Conservation (phyloP, 495 filamentous ascomycete genomes). For the Aspergillus affinis region DNA sequence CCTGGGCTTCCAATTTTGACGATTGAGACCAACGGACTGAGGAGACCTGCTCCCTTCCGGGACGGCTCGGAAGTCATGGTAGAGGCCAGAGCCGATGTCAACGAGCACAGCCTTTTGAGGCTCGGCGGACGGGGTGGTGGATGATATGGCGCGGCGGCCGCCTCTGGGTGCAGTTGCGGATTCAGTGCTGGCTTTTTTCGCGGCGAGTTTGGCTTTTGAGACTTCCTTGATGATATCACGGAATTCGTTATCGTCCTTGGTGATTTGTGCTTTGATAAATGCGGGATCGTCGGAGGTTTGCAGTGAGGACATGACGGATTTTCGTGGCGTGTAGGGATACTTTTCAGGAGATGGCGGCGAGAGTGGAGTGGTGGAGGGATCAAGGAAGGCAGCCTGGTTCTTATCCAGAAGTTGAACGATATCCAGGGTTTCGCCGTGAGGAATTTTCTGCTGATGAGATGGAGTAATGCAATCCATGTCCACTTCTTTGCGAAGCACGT, state of each 20-base stretch:
- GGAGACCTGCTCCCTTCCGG: constrained; percentile 29
- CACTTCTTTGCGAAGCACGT: constrained; percentile 92
- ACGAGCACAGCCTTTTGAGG: constrained; percentile 50
- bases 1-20: constrained; percentile 37
- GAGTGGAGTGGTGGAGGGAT: constrained; percentile 57
- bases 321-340: constrained; percentile 66
- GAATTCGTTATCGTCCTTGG: constrained; percentile 70
- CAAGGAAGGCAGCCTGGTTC: constrained; percentile 61
- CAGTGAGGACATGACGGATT: constrained; percentile 76
- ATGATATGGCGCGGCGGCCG: constrained; percentile 24
- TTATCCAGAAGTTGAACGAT: constrained; percentile 73
- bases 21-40: constrained; percentile 30
- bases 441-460: constrained; percentile 74
- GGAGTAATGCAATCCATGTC: constrained; percentile 97
- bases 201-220: constrained; percentile 22
- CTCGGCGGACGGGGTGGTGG: constrained; percentile 25
- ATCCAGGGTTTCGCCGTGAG: constrained; percentile 81
- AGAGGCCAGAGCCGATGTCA: constrained; percentile 42
- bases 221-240: constrained; percentile 66
- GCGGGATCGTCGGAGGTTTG: constrained; percentile 50
- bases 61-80: constrained; percentile 33
- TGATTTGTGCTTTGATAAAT: constrained; percentile 84
- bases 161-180: constrained; percentile 21
- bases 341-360: constrained; percentile 51
- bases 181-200: constrained; percentile 19